These are phyloP conservation scores for Tetraselmis striata DNA, from an alignment of 139 green algal species.

Conservation along the genomic window DNA sequence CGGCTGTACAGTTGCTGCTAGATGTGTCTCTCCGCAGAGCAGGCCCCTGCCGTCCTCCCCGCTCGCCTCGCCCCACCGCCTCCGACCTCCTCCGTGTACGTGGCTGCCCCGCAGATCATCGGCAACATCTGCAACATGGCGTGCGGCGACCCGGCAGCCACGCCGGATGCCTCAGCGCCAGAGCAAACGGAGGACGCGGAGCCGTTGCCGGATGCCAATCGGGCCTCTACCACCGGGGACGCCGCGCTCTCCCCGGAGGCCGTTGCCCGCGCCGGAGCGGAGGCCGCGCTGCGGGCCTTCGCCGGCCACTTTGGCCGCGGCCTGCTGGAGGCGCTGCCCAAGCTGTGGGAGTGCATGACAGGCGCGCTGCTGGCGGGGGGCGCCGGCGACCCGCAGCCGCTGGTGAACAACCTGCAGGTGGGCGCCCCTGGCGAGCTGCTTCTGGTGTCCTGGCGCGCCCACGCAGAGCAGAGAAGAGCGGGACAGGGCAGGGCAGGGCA, in stretches of 20 bases:
- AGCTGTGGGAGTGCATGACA: conserved; percentile 55
- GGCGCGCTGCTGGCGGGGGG: conserved; percentile 29
- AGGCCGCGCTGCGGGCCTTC: conserved; percentile 53
- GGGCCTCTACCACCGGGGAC: background rate
- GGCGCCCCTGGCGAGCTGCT: background rate
- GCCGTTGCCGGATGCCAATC: too few species aligned
- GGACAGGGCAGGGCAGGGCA: too few species aligned
- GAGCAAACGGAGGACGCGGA: conserved; percentile 17
- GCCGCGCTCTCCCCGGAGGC: conserved; percentile 9
- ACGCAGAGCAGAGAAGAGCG: background rate
- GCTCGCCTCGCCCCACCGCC: too few species aligned
- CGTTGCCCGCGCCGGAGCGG: conserved; percentile 47
- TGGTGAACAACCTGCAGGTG: conserved; percentile 8
- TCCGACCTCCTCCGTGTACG: too few species aligned
- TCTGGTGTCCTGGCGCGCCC: background rate
- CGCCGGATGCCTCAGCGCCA: conserved; percentile 22
- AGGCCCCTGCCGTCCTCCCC: too few species aligned
- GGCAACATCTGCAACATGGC: conserved; percentile 74
- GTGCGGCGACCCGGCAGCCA: conserved; percentile 48
- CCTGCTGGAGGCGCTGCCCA: conserved; percentile 52
- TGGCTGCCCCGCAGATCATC: background rate
- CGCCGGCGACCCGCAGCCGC: conserved; percentile 8
- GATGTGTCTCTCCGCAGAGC: too few species aligned
- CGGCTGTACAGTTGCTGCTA: too few species aligned
- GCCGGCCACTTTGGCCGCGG: conserved; percentile 27